phyloP scores from a whole-genome alignment of 2,329 filamentous ascomycete genomes.

The Cryphonectria japonica region DNA sequence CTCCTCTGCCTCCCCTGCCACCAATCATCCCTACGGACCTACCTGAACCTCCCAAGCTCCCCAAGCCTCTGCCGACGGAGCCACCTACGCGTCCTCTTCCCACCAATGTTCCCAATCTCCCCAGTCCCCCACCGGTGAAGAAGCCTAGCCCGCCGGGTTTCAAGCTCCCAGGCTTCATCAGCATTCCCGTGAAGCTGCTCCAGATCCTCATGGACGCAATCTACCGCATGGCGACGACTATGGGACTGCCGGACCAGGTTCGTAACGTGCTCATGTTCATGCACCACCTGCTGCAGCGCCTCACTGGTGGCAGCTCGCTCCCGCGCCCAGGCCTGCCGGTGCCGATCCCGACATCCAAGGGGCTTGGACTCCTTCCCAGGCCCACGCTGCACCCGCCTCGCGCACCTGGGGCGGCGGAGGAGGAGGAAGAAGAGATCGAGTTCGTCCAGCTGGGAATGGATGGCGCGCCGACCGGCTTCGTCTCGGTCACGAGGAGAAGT shows the following conservation, averaged over 20 bases:
- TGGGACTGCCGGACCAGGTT: not conserved
- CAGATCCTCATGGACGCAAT: constrained; percentile 5
- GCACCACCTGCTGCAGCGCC: constrained; percentile 4
- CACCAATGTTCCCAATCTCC: not conserved
- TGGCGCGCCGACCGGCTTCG: constrained; percentile 1
- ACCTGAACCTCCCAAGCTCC: too few species aligned
- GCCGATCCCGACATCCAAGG: not conserved
- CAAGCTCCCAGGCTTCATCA: constrained; percentile 10
- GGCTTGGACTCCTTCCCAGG: not conserved
- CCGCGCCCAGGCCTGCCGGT: not conserved
- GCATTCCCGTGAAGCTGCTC: constrained; percentile 10
- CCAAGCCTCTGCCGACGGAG: not conserved
- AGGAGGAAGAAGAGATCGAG: not conserved
- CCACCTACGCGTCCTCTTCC: not conserved
- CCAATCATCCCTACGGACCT: too few species aligned
- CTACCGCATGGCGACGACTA: not conserved
- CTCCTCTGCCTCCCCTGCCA: not conserved
- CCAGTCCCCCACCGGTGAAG: not conserved
- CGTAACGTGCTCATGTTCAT: constrained; percentile 11
- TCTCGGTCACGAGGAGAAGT: constrained; percentile 7
- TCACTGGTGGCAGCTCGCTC: not conserved
- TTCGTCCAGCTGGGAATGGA: not conserved
- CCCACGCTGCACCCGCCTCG: not conserved
- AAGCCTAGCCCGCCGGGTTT: not conserved
- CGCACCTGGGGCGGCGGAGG: not conserved